Conservation (phyloP, 495 filamentous ascomycete species). For the Neurospora africana region DNA sequence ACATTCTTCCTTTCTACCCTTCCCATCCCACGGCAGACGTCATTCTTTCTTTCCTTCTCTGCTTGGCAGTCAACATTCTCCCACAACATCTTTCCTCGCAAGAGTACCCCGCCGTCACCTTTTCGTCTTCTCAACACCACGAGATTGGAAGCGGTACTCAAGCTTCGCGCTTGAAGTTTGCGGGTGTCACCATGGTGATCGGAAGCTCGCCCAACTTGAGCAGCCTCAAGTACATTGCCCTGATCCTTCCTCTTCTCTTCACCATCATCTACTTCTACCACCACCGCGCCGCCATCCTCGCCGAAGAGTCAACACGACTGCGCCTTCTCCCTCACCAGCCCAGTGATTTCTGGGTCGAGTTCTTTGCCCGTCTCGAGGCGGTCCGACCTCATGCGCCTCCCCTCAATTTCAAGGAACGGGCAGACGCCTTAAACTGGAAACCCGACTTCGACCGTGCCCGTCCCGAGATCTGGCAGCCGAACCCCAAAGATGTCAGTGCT, state of each 20-base stretch:
- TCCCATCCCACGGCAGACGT: background rate
- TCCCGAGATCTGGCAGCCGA: background rate
- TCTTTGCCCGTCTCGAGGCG: conserved; percentile 9
- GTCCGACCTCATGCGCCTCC: background rate
- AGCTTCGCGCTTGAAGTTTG: background rate
- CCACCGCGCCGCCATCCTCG: background rate
- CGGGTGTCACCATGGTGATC: background rate
- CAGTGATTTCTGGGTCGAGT: conserved; percentile 11
- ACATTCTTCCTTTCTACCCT: background rate
- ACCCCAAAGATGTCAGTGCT: background rate
- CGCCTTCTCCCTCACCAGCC: background rate
- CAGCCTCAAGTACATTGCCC: background rate
- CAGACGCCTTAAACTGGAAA: conserved; percentile 1
- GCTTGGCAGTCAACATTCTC: background rate
- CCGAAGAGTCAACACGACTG: background rate
- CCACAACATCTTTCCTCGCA: background rate
- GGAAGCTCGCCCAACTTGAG: background rate
- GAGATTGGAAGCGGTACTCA: background rate
- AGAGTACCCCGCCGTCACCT: background rate
- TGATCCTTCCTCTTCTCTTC: conserved; percentile 2
- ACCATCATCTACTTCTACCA: conserved; percentile 1
- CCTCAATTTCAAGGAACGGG: background rate
- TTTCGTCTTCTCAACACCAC: background rate
- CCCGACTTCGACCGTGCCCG: conserved; percentile 3
- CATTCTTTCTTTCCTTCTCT: background rate